Evolutionary conservation across 2,329 filamentous ascomycete species (phyloP), one percentile per base, ranked within the genome.

Genomic region (Alternaria infectoria): DNA sequence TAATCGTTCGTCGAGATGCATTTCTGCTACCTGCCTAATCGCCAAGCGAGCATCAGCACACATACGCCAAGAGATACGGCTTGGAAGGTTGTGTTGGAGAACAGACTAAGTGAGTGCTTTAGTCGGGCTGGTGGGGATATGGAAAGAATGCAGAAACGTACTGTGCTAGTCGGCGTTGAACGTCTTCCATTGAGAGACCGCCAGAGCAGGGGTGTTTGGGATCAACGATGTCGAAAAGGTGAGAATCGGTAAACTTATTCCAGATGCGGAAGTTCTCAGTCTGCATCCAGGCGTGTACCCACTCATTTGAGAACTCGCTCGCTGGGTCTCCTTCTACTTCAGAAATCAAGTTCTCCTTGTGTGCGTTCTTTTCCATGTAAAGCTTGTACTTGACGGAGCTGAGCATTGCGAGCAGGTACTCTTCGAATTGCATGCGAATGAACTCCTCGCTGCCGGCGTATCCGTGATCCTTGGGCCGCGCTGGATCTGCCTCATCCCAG

Each of bases 361-460:
- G 76, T 67, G 82, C 79, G 71, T 84, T 77, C 66, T 74, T 79
- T 54, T 77, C 78, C 57, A 81, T 75, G 69, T 83, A 84, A 40
- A 80, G 72, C 79, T 93, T 93, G 77, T 97, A 98, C 78, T 97
- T 97, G 70, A 94, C 91, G 0, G 92, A 89, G 0, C 94, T 92
- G 46, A 98, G 88, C 66, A 99, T 86, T 0, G 93, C 93, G 23
- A 98, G 86, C 6, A 99, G 87, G 76, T 99, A 99, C 74, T 97
- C 94, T 81, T 99, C 96, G 67, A 99, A 99, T 74, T 98, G 95
- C 44, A 97, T 88, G 28, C 96, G 89, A 72, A 99, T 99, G 75
- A 97, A 97, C 77, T 98, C 96, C 81, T 99, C 96, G 66, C 93
- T 97, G 28, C 96, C 96, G 40, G 93, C 90, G 75, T 97, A 99